A percentile compares a stretch with the other conserved stretches of the same genome.
Evolutionary conservation across 495 filamentous ascomycete species (phyloP).

Genomic region (Penicillium tannophilum): DNA sequence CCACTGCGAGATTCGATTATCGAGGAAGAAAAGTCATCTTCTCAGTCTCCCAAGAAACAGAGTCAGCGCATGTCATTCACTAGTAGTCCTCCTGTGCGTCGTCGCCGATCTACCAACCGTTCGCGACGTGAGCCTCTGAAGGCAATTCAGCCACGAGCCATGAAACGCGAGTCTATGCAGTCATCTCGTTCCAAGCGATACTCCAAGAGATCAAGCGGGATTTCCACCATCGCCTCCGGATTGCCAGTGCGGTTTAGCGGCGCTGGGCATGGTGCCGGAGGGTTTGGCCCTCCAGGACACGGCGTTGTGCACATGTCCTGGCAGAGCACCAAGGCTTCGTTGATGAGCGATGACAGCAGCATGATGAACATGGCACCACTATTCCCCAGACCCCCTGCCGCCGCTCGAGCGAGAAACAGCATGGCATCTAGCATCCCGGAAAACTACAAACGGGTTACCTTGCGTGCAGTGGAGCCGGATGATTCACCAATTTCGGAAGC

Average conservation of each 20-base stretch:
- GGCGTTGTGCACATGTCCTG: constrained; percentile 50
- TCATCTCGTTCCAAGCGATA: constrained; percentile 44
- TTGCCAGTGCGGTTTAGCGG: constrained; percentile 46
- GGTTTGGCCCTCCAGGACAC: constrained; percentile 48
- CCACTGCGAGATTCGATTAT: constrained; percentile 27
- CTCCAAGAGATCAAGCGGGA: constrained; percentile 50
- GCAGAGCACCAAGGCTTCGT: constrained; percentile 45
- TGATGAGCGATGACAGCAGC: constrained; percentile 43
- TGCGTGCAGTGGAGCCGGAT: constrained; percentile 39
- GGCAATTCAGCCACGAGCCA: constrained; percentile 41
- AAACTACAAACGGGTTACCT: constrained; percentile 36
- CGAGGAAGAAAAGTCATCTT: constrained; percentile 29
- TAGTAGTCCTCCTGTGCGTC: constrained; percentile 37
- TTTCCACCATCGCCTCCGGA: constrained; percentile 40
- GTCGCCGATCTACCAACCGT: constrained; percentile 33
- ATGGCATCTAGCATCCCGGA: constrained; percentile 35
- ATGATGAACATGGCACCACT: constrained; percentile 39
- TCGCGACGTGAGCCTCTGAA: constrained; percentile 44
- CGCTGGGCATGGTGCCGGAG: constrained; percentile 52
- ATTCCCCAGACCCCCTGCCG: constrained; percentile 42
- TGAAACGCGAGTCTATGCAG: constrained; percentile 45
- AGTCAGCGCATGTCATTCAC: constrained; percentile 37
- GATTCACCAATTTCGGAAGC: constrained; percentile 42
- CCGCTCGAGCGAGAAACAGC: constrained; percentile 32
- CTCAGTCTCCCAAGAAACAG: constrained; percentile 28